Evolutionary conservation across 1,284 basidiomycete species (phyloP).

Genomic region (Lignosus rhinocerotis): DNA sequence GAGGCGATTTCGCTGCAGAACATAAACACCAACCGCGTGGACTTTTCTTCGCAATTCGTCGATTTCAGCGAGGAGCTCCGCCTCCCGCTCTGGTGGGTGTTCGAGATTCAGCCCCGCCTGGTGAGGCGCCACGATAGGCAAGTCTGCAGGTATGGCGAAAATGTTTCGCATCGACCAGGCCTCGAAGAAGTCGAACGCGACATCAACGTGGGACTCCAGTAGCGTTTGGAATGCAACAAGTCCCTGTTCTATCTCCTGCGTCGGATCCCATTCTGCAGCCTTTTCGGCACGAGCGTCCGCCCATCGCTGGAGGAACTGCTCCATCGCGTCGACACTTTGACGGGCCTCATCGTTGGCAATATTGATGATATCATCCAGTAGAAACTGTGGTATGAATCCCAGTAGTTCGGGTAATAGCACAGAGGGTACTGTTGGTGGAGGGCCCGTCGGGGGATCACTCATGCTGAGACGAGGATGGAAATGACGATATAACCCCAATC

Average conservation of each 20-base stretch:
- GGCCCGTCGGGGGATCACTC: constrained; percentile 20
- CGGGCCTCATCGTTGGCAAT: constrained; percentile 67
- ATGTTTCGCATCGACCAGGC: constrained; percentile 78
- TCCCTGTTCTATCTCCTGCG: constrained; percentile 70
- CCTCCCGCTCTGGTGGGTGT: constrained; percentile 49
- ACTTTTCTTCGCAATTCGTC: constrained; percentile 57
- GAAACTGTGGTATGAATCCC: constrained; percentile 65
- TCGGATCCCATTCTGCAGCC: constrained; percentile 53
- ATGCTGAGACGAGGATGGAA: constrained; percentile 10
- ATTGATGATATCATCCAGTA: constrained; percentile 71
- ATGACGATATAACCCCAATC: neutral
- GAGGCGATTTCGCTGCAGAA: neutral
- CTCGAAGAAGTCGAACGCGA: constrained; percentile 81
- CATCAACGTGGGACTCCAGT: constrained; percentile 74
- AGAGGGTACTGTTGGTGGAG: constrained; percentile 39
- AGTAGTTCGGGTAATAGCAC: constrained; percentile 65
- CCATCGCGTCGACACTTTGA: constrained; percentile 72
- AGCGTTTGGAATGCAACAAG: constrained; percentile 77
- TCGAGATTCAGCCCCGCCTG: constrained; percentile 60
- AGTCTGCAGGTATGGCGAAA: constrained; percentile 63
- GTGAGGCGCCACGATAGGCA: constrained; percentile 70
- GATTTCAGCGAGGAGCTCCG: constrained; percentile 61
- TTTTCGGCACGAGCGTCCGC: constrained; percentile 53
- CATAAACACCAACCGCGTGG: constrained; percentile 51
- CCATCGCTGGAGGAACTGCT: constrained; percentile 71